Percentiles rank a stretch among this genome's conserved stretches.
Conservation (phyloP, 169 alveolate genomes). For the Plasmodium vivax region DNA sequence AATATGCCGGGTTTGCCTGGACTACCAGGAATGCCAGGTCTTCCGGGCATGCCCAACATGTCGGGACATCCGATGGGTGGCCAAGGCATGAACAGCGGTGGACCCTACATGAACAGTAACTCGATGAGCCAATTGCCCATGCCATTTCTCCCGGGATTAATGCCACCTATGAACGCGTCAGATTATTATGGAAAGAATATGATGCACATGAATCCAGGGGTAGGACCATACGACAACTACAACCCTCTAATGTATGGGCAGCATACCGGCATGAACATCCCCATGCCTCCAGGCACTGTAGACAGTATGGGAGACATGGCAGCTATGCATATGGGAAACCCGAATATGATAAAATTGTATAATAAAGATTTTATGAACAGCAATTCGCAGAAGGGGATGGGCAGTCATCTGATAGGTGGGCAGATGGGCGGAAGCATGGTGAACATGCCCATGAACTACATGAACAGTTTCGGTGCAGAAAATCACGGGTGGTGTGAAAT, state of each 20-base stretch:
- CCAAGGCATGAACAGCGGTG: neutral
- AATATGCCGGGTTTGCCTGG: neutral
- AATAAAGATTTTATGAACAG: slow-evolving; percentile 20
- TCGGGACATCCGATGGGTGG: neutral
- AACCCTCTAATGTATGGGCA: slow-evolving; percentile 46
- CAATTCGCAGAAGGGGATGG: slow-evolving; percentile 26
- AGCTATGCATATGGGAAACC: slow-evolving; percentile 6
- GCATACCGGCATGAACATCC: slow-evolving; percentile 20
- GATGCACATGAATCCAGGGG: slow-evolving; percentile 33
- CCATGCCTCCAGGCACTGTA: slow-evolving; percentile 22
- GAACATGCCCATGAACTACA: slow-evolving; percentile 2
- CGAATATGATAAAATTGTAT: slow-evolving; percentile 59
- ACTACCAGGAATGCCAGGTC: neutral
- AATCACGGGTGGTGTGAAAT: slow-evolving; percentile 83
- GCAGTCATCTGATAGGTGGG: neutral
- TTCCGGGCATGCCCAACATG: neutral
- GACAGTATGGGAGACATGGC: slow-evolving; percentile 13
- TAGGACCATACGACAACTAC: slow-evolving; percentile 27
- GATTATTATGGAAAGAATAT: slow-evolving; percentile 34
- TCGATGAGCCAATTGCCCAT: slow-evolving; percentile 23
- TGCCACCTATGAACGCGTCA: slow-evolving; percentile 27
- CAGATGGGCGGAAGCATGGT: slow-evolving; percentile 9
- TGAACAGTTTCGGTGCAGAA: slow-evolving; percentile 19
- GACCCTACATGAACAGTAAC: slow-evolving; percentile 6
- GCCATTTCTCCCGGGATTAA: slow-evolving; percentile 46